Evolutionary conservation across 2,329 filamentous ascomycete species (phyloP).

Genomic region (Fragosphaeria purpurea): DNA sequence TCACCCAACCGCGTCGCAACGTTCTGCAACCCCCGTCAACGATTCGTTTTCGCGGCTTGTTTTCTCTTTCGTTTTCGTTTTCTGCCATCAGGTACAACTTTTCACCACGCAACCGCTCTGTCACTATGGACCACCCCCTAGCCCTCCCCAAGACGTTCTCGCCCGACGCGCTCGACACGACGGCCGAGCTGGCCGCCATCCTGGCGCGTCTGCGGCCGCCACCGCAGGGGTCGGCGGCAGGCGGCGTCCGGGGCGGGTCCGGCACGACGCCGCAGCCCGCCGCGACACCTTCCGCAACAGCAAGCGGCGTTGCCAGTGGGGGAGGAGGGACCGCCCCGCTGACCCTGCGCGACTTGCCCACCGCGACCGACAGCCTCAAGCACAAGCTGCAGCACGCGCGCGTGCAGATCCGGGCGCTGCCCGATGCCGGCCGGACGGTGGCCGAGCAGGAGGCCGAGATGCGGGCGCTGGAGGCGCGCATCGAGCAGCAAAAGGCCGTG

Average conservation of each 20-base stretch:
- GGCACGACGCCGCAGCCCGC: conserved; percentile 24
- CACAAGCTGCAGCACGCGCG: conserved; percentile 75
- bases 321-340: conserved; percentile 18
- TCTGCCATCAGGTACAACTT: not conserved
- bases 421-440: conserved; percentile 57
- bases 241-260: conserved; percentile 26
- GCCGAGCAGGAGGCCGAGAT: conserved; percentile 66
- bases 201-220: conserved; percentile 60
- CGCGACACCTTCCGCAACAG: conserved; percentile 8
- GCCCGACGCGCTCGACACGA: conserved; percentile 74
- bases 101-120: not conserved
- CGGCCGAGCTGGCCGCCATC: conserved; percentile 71
- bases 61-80: no score
- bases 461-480: conserved; percentile 50
- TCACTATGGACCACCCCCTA: conserved; percentile 28
- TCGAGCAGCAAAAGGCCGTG: conserved; percentile 50
- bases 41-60: not conserved
- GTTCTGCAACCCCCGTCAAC: not conserved
- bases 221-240: conserved; percentile 13
- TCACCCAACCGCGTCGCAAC: not conserved
- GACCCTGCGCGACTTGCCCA: conserved; percentile 63
- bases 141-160: conserved; percentile 56
- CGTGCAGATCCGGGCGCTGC: conserved; percentile 52
- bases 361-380: conserved; percentile 68
- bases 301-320: conserved; percentile 18